Percentiles rank a stretch among this genome's conserved stretches.
Evolutionary conservation across 331 rosid species (phyloP).

Genomic region (Pyrus hybrid): DNA sequence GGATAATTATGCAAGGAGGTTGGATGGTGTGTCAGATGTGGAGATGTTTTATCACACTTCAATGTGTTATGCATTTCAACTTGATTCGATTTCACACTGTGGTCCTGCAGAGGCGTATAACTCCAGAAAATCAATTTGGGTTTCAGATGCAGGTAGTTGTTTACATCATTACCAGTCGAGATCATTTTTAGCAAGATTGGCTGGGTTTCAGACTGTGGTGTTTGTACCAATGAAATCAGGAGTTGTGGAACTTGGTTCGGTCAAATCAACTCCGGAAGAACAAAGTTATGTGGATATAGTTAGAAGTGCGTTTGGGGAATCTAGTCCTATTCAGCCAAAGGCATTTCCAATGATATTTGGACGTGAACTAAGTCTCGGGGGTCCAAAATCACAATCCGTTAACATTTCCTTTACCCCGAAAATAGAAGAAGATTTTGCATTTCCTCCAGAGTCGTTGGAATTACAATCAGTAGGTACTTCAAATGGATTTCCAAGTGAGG

Average conservation of each 20-base stretch:
- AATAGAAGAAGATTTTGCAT: conserved; percentile 68
- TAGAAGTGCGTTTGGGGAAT: conserved; percentile 41
- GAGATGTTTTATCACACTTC: conserved; percentile 73
- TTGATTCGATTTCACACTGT: conserved; percentile 28
- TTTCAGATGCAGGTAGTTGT: conserved; percentile 41
- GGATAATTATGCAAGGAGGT: conserved; percentile 31
- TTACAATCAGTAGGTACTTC: conserved; percentile 32
- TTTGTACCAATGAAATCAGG: conserved; percentile 78
- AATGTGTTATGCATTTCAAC: conserved; percentile 45
- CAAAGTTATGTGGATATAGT: conserved; percentile 50
- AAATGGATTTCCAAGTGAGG: conserved; percentile 29
- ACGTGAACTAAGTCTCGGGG: conserved; percentile 70
- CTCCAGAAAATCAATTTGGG: conserved; percentile 64
- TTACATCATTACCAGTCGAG: conserved; percentile 55
- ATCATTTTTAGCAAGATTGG: conserved; percentile 46
- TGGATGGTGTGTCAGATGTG: conserved; percentile 34
- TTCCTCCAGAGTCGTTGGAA: conserved; percentile 62
- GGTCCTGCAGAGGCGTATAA: conserved; percentile 66
- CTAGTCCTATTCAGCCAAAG: conserved; percentile 55
- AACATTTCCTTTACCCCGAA: conserved; percentile 77
- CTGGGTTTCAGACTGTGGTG: conserved; percentile 71
- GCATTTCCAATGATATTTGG: conserved; percentile 81
- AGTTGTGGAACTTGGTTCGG: conserved; percentile 75
- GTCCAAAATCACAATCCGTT: conserved; percentile 57
- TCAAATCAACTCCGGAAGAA: conserved; percentile 55